Conservation (phyloP, 805 yeast genomes). For the Schizosaccharomyces osmophilus region DNA sequence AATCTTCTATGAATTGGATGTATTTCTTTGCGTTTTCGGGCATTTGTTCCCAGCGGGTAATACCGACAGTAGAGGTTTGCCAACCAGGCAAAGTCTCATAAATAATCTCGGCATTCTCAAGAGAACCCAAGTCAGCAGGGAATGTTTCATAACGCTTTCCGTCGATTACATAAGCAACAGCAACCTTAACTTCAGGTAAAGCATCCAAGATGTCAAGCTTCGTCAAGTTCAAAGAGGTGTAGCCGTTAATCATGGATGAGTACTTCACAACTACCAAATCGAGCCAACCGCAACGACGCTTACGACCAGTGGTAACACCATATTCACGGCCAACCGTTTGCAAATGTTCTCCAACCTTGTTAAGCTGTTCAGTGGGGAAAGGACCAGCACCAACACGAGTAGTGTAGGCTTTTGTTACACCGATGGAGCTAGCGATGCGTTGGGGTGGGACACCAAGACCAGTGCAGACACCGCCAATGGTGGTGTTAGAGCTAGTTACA, state of each 20-base stretch:
- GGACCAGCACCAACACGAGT: conserved; percentile 99
- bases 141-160: conserved; percentile 55
- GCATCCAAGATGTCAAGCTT: conserved; percentile 86
- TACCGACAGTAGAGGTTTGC: conserved; percentile 57
- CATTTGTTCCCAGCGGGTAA: conserved; percentile 46
- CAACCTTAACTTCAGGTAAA: conserved; percentile 71
- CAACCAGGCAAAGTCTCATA: conserved; percentile 88
- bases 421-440: conserved; percentile 54
- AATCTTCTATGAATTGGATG: conserved; percentile 66
- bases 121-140: conserved; percentile 72
- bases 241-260: conserved; percentile 79
- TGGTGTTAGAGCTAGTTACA: conserved; percentile 86
- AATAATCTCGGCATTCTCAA: conserved; percentile 78
- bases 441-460: conserved; percentile 93
- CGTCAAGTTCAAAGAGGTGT: conserved; percentile 79
- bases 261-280: conserved; percentile 85
- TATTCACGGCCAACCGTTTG: conserved; percentile 84
- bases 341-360: conserved; percentile 60
- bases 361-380: conserved; percentile 91
- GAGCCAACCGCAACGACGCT: conserved; percentile 98
- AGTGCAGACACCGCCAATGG: conserved; percentile 93
- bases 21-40: conserved; percentile 76
- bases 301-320: conserved; percentile 97
- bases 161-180: conserved; percentile 53
- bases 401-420: conserved; percentile 95